These are phyloP conservation scores for Prunus yedoensis DNA, from an alignment of 331 rosid species.

Conservation along the genomic window DNA sequence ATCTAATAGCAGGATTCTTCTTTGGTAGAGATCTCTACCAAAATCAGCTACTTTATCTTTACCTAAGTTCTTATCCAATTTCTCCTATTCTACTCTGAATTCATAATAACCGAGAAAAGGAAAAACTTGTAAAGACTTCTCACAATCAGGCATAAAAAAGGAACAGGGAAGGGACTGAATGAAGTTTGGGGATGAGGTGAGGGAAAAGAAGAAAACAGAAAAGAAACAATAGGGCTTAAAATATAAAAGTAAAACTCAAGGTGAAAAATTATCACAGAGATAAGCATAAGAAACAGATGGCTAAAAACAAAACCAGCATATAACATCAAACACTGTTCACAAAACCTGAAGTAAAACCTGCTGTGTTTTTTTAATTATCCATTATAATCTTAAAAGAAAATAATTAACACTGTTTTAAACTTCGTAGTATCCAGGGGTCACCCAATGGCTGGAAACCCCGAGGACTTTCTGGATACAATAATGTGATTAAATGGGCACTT, in stretches of 20 bases:
- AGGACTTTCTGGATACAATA: conserved; percentile 5
- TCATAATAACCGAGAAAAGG: no score
- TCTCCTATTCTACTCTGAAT: no score
- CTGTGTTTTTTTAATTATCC: conserved; percentile 10
- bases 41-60: no score
- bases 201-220: no score
- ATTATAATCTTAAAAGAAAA: background rate
- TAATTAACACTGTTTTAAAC: conserved; percentile 9
- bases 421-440: conserved; percentile 14
- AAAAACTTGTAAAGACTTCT: no score
- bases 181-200: no score
- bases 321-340: background rate
- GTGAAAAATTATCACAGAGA: no score
- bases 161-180: no score
- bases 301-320: background rate
- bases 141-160: no score
- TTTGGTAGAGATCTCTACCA: no score
- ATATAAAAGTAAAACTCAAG: background rate
- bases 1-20: no score
- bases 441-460: conserved; percentile 1
- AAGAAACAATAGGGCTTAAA: background rate
- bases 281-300: background rate
- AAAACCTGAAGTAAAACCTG: background rate
- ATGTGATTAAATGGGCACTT: conserved; percentile 28
- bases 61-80: no score